Evolutionary conservation across 2,329 filamentous ascomycete species (phyloP), one percentile per base, ranked within the genome.

Genomic region (Penicillium sp.): DNA sequence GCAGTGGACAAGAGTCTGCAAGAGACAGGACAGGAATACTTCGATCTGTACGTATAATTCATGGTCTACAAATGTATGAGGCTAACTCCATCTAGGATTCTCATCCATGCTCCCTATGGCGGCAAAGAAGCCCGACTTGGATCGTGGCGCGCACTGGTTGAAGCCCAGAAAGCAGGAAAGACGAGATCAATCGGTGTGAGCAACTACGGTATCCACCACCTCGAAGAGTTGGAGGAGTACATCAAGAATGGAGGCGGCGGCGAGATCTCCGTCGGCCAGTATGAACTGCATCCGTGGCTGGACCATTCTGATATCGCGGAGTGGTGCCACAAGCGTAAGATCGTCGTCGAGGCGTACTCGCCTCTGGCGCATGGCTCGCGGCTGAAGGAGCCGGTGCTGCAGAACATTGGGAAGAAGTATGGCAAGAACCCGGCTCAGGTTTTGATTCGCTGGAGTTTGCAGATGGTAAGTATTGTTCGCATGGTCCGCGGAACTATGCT

Each of bases 231-330:
- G 40, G 63, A 67, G 27, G 55, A 52, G 34, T 64, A 67, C 23
- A 77, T 88, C 60, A 74, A 75, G 2, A 77, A 77, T 0, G 79
- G 79, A 9, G 82, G 85, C 0, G 74, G 75, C 0, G 76, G 86
- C 37, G 65, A 72, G 8, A 87, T 87, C 0, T 79, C 81, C 1
- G 80, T 91, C 41, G 91, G 91, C 60, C 87, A 93, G 69, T 84
- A 90, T 58, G 85, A 91, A 65, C 78, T 90, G 1, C 86, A 91
- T 51, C 87, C 86, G 0, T 93, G 91, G 77, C 88, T 90, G 64
- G 89, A 85, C 1, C 80, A 84, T 42, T 75, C 73, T 0, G 74
- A 77, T 29, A 89, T 93, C 52, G 77, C 81, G 0, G 74, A 77
- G 10, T 82, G 80, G 56, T 87, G 87, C 60, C 74, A 79, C 46